A percentile compares a stretch with the other conserved stretches of the same genome.
phyloP scores from a whole-genome alignment of 1,284 basidiomycete genomes.

The Ustilago trichophora region DNA sequence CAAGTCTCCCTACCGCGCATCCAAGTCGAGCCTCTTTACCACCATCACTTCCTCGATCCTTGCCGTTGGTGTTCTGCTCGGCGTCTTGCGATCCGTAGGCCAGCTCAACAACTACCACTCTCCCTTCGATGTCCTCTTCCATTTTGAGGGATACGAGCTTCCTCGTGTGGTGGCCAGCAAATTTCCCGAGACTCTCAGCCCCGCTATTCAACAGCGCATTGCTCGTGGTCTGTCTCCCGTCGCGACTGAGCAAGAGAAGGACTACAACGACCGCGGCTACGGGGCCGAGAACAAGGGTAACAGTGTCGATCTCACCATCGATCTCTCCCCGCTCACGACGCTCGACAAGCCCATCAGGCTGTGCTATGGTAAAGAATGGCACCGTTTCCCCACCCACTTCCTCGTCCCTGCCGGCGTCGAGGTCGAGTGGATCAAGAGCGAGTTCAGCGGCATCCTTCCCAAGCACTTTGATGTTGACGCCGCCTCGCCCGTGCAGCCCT shows the following conservation, averaged over 20 bases:
- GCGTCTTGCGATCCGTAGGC: constrained; percentile 80
- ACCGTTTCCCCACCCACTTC: constrained; percentile 90
- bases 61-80: constrained; percentile 75
- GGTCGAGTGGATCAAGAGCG: constrained; percentile 87
- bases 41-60: constrained; percentile 78
- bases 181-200: constrained; percentile 32
- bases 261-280: constrained; percentile 35
- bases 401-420: constrained; percentile 83
- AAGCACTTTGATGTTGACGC: constrained; percentile 73
- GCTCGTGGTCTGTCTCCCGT: constrained; percentile 35
- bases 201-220: constrained; percentile 25
- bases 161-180: constrained; percentile 72
- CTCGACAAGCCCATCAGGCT: constrained; percentile 67
- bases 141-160: constrained; percentile 81
- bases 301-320: constrained; percentile 29
- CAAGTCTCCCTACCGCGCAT: constrained; percentile 52
- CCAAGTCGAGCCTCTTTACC: constrained; percentile 73
- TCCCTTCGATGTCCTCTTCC: constrained; percentile 78
- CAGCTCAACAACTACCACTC: constrained; percentile 90
- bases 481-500: constrained; percentile 5
- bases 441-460: constrained; percentile 88
- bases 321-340: constrained; percentile 9
- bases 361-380: constrained; percentile 94
- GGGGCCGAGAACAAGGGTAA: constrained; percentile 28
- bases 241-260: constrained; percentile 30